Evolutionary conservation across 176 grass and related monocot species (phyloP).

Genomic region (Areca catechu): DNA sequence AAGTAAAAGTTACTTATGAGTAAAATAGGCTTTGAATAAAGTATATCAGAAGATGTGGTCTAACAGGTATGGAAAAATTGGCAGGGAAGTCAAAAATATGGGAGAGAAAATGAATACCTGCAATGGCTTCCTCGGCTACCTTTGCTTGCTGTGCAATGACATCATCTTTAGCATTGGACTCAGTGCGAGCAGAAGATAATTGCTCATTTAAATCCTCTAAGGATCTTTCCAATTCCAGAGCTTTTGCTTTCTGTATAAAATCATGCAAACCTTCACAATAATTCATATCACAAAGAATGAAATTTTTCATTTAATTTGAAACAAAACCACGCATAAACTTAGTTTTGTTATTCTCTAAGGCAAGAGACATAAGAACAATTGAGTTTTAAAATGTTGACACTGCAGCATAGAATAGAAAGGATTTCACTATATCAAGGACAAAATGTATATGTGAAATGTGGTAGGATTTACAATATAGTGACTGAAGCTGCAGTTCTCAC

Average conservation of each 20-base stretch:
- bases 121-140: slow-evolving; percentile 93
- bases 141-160: slow-evolving; percentile 68
- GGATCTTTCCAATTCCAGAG: slow-evolving; percentile 54
- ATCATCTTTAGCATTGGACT: slow-evolving; percentile 61
- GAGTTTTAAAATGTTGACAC: too few species aligned
- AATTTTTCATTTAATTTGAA: slow-evolving; percentile 3
- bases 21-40: too few species aligned
- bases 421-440: too few species aligned
- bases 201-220: slow-evolving; percentile 56
- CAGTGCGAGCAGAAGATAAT: slow-evolving; percentile 46
- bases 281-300: slow-evolving; percentile 3
- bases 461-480: too few species aligned
- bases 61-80: too few species aligned
- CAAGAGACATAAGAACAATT: too few species aligned
- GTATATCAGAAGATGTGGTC: too few species aligned
- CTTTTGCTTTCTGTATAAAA: slow-evolving; percentile 54
- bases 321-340: background rate
- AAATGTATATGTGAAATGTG: too few species aligned
- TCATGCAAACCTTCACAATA: slow-evolving; percentile 2
- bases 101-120: slow-evolving; percentile 35
- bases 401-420: too few species aligned
- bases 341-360: too few species aligned
- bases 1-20: background rate
- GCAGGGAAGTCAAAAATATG: too few species aligned
- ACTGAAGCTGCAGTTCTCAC: too few species aligned